A percentile compares a stretch with the other conserved stretches of the same genome.
Evolutionary conservation across 2,329 filamentous ascomycete species (phyloP).

Genomic region (Neofusicoccum umdonicola): DNA sequence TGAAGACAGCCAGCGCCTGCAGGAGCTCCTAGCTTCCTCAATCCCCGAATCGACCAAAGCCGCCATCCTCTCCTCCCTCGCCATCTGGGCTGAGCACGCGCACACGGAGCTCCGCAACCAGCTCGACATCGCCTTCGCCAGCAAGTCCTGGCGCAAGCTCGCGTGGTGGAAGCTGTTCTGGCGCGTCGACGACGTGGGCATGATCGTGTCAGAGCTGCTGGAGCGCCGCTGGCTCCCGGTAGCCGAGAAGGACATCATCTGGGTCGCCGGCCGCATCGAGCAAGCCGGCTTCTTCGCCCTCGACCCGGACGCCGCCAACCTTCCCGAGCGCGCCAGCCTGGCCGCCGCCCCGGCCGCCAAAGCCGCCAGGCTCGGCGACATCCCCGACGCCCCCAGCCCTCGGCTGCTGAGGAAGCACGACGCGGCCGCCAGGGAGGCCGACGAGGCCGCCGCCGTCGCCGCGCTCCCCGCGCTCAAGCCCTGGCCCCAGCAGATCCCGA

Average conservation of each 20-base stretch:
- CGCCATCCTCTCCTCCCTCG: conserved; percentile 59
- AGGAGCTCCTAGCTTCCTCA: conserved; percentile 31
- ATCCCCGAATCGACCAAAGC: conserved; percentile 45
- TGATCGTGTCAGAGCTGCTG: conserved; percentile 78
- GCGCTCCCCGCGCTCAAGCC: conserved; percentile 36
- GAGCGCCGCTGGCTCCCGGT: conserved; percentile 71
- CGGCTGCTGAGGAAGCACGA: background rate
- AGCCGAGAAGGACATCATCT: conserved; percentile 80
- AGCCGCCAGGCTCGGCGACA: background rate
- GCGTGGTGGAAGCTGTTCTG: conserved; percentile 95
- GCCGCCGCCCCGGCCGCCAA: background rate
- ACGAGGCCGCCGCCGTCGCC: background rate
- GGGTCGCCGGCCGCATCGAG: conserved; percentile 72
- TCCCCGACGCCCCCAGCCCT: background rate
- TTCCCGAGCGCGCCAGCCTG: conserved; percentile 1
- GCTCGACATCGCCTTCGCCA: conserved; percentile 73
- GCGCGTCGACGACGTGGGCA: conserved; percentile 86
- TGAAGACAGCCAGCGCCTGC: conserved; percentile 46
- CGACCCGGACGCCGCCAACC: background rate
- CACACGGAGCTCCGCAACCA: conserved; percentile 81
- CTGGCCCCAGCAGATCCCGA: conserved; percentile 75
- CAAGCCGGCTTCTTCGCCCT: conserved; percentile 55
- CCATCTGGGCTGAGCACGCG: conserved; percentile 72
- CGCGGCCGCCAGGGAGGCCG: background rate
- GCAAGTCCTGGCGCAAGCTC: conserved; percentile 74